Evolutionary conservation across 257 asterid species (phyloP).

Genomic region (Gentiana macrophylla): DNA sequence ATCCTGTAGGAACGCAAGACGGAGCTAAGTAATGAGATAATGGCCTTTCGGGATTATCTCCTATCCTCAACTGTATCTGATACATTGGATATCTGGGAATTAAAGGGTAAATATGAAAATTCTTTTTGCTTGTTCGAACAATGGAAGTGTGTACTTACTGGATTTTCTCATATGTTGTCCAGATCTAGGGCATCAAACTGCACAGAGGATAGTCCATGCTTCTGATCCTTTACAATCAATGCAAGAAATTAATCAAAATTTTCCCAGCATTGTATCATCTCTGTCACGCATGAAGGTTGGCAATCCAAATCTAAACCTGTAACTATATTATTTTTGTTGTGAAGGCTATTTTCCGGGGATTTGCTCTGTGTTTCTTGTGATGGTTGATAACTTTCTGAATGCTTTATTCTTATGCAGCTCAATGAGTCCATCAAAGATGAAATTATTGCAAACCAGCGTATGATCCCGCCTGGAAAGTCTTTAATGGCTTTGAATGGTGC

Average conservation of each 20-base stretch:
- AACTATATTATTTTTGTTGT: not conserved
- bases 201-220: slow-evolving; percentile 93
- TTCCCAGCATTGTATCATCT: slow-evolving; percentile 91
- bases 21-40: slow-evolving; percentile 81
- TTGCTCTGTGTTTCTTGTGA: not conserved
- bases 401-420: slow-evolving; percentile 46
- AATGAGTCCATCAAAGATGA: slow-evolving; percentile 93
- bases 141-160: not conserved
- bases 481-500: slow-evolving; percentile 98
- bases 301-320: slow-evolving; percentile 4
- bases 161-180: slow-evolving; percentile 8
- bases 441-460: slow-evolving; percentile 82
- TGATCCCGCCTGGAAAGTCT: slow-evolving; percentile 98
- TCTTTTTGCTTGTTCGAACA: not conserved
- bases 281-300: slow-evolving; percentile 91
- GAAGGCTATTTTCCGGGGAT: slow-evolving; percentile 5
- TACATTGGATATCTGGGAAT: slow-evolving; percentile 88
- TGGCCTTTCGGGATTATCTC: slow-evolving; percentile 96
- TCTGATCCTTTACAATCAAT: slow-evolving; percentile 91
- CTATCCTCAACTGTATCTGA: slow-evolving; percentile 86
- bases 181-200: slow-evolving; percentile 99
- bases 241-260: slow-evolving; percentile 95
- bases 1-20: slow-evolving; percentile 85
- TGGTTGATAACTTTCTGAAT: slow-evolving; percentile 19
- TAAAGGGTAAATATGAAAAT: slow-evolving; percentile 53